These are phyloP conservation scores for Calocybe indica DNA, from an alignment of 768 basidiomycete species.

Conservation along the genomic window DNA sequence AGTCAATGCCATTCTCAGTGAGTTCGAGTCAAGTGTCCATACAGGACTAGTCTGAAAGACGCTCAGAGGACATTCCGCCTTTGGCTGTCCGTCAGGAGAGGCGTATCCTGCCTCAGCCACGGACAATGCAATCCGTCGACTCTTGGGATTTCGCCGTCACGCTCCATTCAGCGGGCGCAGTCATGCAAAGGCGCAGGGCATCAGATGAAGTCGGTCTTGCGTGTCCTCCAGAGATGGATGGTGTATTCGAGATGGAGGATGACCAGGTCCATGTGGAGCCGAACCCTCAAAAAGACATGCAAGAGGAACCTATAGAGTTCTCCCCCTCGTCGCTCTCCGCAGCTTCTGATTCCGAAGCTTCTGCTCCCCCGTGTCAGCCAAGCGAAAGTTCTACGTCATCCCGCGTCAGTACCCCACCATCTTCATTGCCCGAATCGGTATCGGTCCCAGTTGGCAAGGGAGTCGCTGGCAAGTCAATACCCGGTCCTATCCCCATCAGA, in stretches of 20 bases:
- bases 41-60: background rate
- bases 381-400: constrained; percentile 16
- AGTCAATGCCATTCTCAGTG: constrained; percentile 69
- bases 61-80: constrained; percentile 61
- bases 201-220: constrained; percentile 12
- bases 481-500: too few relatives aligned
- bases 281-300: constrained; percentile 5
- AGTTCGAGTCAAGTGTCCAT: constrained; percentile 9
- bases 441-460: background rate
- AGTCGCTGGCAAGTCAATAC: too few relatives aligned
- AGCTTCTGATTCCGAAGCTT: constrained; percentile 8
- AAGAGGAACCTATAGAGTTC: background rate
- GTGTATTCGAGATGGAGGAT: constrained; percentile 24
- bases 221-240: constrained; percentile 18
- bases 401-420: constrained; percentile 1
- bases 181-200: constrained; percentile 17
- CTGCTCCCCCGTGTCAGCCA: constrained; percentile 3
- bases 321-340: constrained; percentile 14
- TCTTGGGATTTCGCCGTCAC: constrained; percentile 77
- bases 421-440: constrained; percentile 2
- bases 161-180: constrained; percentile 29
- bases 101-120: constrained; percentile 30
- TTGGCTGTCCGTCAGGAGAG: constrained; percentile 71
- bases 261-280: constrained; percentile 9
- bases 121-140: constrained; percentile 48